Percentiles rank a stretch among this genome's conserved stretches.
phyloP scores from a whole-genome alignment of 2,329 filamentous ascomycete species.

The Pyrenochaeta sp. region DNA sequence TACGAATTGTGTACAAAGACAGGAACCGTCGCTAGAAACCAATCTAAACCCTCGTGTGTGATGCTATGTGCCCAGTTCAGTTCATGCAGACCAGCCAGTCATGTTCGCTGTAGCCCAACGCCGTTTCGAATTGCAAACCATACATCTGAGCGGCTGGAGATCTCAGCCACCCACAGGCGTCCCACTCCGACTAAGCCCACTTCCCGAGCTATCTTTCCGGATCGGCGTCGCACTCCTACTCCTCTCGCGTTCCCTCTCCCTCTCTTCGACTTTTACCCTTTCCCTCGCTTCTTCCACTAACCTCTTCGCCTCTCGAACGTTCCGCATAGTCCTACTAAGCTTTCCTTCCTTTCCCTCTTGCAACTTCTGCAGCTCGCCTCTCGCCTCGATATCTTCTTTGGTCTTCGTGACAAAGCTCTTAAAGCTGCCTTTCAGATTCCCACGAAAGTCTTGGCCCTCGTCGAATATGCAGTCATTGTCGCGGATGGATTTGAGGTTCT shows the following conservation, averaged over 20 bases:
- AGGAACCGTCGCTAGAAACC: not conserved
- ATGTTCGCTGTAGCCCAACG: no score
- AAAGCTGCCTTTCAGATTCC: slow-evolving; percentile 43
- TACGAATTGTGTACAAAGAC: no score
- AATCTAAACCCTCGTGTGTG: not conserved
- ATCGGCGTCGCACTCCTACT: slow-evolving; percentile 38
- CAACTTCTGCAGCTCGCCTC: slow-evolving; percentile 43
- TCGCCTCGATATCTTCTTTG: slow-evolving; percentile 42
- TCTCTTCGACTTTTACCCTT: slow-evolving; percentile 41
- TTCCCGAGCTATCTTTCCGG: slow-evolving; percentile 29
- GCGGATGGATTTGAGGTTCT: slow-evolving; percentile 52
- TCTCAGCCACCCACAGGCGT: slow-evolving; percentile 25
- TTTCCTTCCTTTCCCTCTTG: slow-evolving; percentile 46
- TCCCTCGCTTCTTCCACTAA: slow-evolving; percentile 47
- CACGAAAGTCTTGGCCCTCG: slow-evolving; percentile 34
- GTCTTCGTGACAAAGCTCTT: slow-evolving; percentile 49
- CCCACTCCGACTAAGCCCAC: slow-evolving; percentile 29
- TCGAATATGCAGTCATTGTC: slow-evolving; percentile 46
- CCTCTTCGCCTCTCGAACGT: slow-evolving; percentile 43
- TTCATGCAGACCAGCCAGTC: no score
- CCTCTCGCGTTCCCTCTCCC: slow-evolving; percentile 36
- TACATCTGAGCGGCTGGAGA: no score
- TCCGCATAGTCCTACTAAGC: slow-evolving; percentile 41
- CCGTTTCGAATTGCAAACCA: no score
- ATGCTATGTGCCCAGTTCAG: not conserved